These are phyloP conservation scores for Auricularia sp. DNA, from an alignment of 768 basidiomycete genomes.

Conservation along the genomic window DNA sequence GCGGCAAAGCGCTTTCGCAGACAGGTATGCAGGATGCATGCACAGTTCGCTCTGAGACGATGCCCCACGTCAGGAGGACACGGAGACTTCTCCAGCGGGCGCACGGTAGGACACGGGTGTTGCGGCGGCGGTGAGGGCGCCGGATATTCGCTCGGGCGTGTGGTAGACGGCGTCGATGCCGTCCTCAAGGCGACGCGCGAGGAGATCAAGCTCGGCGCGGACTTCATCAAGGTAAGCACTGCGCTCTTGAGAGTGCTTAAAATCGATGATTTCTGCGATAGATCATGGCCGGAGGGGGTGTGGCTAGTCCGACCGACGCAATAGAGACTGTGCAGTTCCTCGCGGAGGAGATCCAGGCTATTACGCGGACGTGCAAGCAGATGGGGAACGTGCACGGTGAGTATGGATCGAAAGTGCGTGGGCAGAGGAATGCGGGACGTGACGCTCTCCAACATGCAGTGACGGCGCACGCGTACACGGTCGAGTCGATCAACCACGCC, in stretches of 20 bases:
- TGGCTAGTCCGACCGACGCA: conserved; percentile 31
- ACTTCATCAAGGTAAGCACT: conserved; percentile 26
- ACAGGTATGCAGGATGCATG: conserved; percentile 17
- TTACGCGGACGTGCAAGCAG: conserved; percentile 29
- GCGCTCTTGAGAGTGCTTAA: conserved; percentile 7
- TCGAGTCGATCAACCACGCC: conserved; percentile 33
- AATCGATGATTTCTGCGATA: not conserved
- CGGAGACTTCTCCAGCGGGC: conserved; percentile 21
- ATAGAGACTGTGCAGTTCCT: conserved; percentile 36
- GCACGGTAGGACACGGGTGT: conserved; percentile 17
- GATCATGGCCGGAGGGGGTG: conserved; percentile 32
- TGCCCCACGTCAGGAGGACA: conserved; percentile 24
- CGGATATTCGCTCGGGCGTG: conserved; percentile 17
- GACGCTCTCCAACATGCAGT: too few species aligned
- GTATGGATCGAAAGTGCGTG: conserved; percentile 7
- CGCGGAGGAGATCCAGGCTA: conserved; percentile 32
- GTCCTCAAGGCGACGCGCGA: conserved; percentile 27
- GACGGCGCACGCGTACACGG: conserved; percentile 26
- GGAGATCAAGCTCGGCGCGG: conserved; percentile 29
- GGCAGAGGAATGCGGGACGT: too few species aligned
- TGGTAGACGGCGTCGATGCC: conserved; percentile 29
- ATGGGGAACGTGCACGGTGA: conserved; percentile 31
- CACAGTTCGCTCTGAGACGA: too few species aligned
- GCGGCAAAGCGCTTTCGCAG: conserved; percentile 30
- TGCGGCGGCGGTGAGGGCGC: conserved; percentile 23